Evolutionary conservation across 306 rosid species (phyloP), one percentile per base, ranked within the genome.

Genomic region (Neltuma alba): DNA sequence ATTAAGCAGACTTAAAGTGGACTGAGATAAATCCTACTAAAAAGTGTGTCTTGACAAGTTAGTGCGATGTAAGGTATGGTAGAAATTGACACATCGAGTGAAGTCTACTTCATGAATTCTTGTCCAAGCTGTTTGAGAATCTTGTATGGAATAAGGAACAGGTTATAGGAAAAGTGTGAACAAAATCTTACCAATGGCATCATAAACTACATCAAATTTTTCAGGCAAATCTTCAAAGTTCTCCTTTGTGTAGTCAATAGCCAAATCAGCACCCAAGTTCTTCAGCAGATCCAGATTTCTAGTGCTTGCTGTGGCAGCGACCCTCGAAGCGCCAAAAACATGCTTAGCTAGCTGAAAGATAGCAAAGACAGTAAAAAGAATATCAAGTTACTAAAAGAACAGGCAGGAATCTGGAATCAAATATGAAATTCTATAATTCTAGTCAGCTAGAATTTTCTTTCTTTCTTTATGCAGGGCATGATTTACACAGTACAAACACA

Each of bases 271-370:
- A 37, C 99, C 97, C 78, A 92, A 75, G 81, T 92, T 92, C 85
- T 94, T 92, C 87, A 92, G 74, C 14, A 92, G 74, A 76, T 92
- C 97, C 83, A 92, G 73, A 42, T 94, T 83, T 72, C 91, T 86
- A 15, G 93, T 88, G 90, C 97, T 94, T 33, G 97, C 70, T 73
- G 99, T 94, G 75, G 99, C 97, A 14, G 92, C 95, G 27, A 94
- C 89, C 86, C 86, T 87, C 70, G 97, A 89, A 77, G 97, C 99
- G 37, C 99, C 97, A 76, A 91, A 92, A 13, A 94, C 97, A 76
- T 94, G 91, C 81, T 91, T 94, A 34, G 97, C 99, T 67, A 94
- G 83, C 99, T 94, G 84, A 38, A 76, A 55, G 31, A 45, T 48
- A 52, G 81, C 0, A 28, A 20, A 34, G n/a, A 74, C 36, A 72